These are phyloP conservation scores for Globisporangium alternatum DNA, from an alignment of 352 stramenopile genomes.

Conservation along the genomic window DNA sequence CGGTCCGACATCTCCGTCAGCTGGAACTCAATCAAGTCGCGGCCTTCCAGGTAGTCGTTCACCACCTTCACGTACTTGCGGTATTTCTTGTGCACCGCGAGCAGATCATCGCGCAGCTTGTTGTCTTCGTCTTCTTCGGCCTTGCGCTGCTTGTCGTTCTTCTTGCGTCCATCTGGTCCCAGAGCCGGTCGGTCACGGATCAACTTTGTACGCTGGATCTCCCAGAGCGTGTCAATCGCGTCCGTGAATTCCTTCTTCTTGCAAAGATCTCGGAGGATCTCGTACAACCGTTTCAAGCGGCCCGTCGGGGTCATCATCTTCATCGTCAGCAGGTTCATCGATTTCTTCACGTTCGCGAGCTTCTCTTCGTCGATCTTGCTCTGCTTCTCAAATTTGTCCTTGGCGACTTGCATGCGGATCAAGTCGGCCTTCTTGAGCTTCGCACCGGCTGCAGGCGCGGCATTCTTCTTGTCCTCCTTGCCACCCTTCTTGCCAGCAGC, in stretches of 20 bases:
- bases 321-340: conserved; percentile 77
- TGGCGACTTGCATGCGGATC: conserved; percentile 84
- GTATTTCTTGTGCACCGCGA: conserved; percentile 85
- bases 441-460: conserved; percentile 13
- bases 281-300: conserved; percentile 80
- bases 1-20: conserved; percentile 87
- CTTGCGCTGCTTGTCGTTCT: conserved; percentile 66
- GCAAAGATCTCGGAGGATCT: conserved; percentile 80
- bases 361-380: conserved; percentile 88
- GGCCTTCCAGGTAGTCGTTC: conserved; percentile 60
- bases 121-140: conserved; percentile 74
- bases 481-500: conserved; percentile 1
- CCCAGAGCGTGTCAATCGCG: conserved; percentile 83
- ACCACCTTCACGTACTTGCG: conserved; percentile 83
- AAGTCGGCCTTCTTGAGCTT: conserved; percentile 87
- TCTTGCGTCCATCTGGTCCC: conserved; percentile 48
- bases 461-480: conserved; percentile 42
- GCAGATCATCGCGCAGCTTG: conserved; percentile 60
- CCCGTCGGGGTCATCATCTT: conserved; percentile 85
- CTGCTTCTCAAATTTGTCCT: conserved; percentile 87
- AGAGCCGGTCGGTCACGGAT: conserved; percentile 37
- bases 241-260: conserved; percentile 87
- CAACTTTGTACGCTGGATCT: conserved; percentile 80
- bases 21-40: conserved; percentile 85
- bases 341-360: conserved; percentile 83